Conservation (phyloP, 805 yeast genomes). For the Ogataea minuta region DNA sequence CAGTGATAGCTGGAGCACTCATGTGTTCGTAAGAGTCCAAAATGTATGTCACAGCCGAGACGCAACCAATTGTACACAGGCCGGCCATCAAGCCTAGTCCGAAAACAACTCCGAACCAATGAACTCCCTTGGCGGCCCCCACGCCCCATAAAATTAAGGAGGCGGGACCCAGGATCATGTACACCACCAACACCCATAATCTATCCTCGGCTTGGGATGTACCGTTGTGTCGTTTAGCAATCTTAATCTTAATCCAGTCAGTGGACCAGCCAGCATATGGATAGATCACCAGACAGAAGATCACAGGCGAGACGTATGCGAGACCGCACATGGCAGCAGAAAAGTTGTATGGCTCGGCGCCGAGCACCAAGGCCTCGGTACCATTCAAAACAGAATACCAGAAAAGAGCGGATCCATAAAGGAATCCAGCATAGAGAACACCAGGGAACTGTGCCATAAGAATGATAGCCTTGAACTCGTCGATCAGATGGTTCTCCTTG, state of each 20-base stretch:
- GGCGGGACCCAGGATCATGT: slow-evolving; percentile 49
- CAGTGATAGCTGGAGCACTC: slow-evolving; percentile 52
- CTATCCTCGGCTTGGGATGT: slow-evolving; percentile 56
- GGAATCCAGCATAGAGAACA: slow-evolving; percentile 57
- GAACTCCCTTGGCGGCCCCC: slow-evolving; percentile 53
- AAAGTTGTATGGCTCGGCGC: slow-evolving; percentile 50
- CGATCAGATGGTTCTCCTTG: slow-evolving; percentile 28
- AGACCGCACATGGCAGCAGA: slow-evolving; percentile 48
- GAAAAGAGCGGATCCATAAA: slow-evolving; percentile 47
- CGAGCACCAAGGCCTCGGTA: slow-evolving; percentile 44
- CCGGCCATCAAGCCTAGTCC: slow-evolving; percentile 61
- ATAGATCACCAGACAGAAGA: slow-evolving; percentile 45
- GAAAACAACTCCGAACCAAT: slow-evolving; percentile 54
- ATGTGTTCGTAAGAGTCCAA: slow-evolving; percentile 56
- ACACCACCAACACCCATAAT: slow-evolving; percentile 50
- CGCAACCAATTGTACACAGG: slow-evolving; percentile 50
- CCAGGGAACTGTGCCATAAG: slow-evolving; percentile 47
- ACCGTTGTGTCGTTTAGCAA: slow-evolving; percentile 52
- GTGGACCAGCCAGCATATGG: slow-evolving; percentile 48
- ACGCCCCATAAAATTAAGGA: slow-evolving; percentile 63
- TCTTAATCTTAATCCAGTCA: slow-evolving; percentile 47
- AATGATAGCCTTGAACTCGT: slow-evolving; percentile 37
- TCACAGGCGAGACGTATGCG: slow-evolving; percentile 51
- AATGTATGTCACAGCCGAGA: slow-evolving; percentile 49
- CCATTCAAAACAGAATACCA: slow-evolving; percentile 51